Base-by-base conservation (phyloP, 2,329 filamentous ascomycete species). In the Zarea fungicola region DNA sequence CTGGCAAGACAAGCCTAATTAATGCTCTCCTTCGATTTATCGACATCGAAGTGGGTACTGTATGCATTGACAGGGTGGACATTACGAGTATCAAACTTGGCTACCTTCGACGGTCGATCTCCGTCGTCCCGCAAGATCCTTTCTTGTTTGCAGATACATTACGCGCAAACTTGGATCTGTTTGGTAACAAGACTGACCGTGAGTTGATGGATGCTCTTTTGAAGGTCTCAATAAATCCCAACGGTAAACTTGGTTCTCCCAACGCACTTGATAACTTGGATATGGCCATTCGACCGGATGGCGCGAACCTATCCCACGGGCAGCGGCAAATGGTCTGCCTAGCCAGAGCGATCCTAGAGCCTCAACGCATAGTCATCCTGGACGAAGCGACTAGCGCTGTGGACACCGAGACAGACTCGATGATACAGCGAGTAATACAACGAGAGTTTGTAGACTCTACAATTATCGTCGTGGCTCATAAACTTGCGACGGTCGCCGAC, bases 321-420 rank as follows among this genome's bases (percentile, higher is more conserved):
- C 52, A 54, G 28, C 25, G 39, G 7, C 52, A 54, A 26, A 39
- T 54, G 16, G 11, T 54, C 8, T 54, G 46, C 28, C 49, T 54
- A 2, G 52, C 49, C 1, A 29, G 52, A 26, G 52, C 45, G 3
- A 31, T 54, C 2, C 37, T 54, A 2, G 18, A 31, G 3, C 44
- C 37, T n/a, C 43, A 18, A 3, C 49, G 43, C 31, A 47, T 51
- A 9, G 23, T 54, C 2, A 42, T 54, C 5, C 16, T 54, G 13
- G 52, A 54, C 23, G 52, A 54, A n/a, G 50, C 52, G 5, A 54
- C 50, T 11, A 52, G 47, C 43, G 43, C 43, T 2, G 47, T 54
- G 16, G 52, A 54, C 25, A 19, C 11, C 1, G 41, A 18, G 11
- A 54, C 52, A 9, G 52, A 52, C 16, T 29, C 29, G 6, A 36